phyloP scores from a whole-genome alignment of 1,139 yeast genomes.

The Pichia sp. region DNA sequence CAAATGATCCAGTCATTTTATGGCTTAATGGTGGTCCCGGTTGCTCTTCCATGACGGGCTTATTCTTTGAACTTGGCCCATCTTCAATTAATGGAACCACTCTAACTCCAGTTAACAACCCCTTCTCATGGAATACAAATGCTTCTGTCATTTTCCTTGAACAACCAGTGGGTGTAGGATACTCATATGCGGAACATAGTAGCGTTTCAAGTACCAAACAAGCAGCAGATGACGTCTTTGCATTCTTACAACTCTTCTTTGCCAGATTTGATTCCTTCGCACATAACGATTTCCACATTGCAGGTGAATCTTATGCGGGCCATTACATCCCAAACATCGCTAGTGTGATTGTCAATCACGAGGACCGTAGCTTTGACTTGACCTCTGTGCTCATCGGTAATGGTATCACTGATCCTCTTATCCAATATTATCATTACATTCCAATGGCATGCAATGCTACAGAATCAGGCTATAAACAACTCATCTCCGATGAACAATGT shows the following conservation, averaged over 20 bases:
- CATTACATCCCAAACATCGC: conserved; percentile 82
- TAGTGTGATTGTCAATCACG: conserved; percentile 57
- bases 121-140: conserved; percentile 80
- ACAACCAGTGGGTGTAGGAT: conserved; percentile 94
- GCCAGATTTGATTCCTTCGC: conserved; percentile 61
- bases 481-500: conserved; percentile 57
- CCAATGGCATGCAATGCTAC: conserved; percentile 65
- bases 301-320: conserved; percentile 88
- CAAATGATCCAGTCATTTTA: conserved; percentile 72
- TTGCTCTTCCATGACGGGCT: conserved; percentile 84
- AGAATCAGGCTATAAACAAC: conserved; percentile 53
- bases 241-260: conserved; percentile 70
- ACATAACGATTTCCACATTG: conserved; percentile 62
- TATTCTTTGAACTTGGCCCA: conserved; percentile 88
- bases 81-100: conserved; percentile 55
- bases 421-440: conserved; percentile 61
- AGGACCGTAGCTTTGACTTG: conserved; percentile 61
- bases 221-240: conserved; percentile 75
- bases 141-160: conserved; percentile 90
- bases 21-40: conserved; percentile 96
- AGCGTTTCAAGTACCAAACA: conserved; percentile 55
- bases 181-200: conserved; percentile 50
- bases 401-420: conserved; percentile 71
- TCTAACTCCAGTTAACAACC: conserved; percentile 67
- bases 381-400: conserved; percentile 74